Evolutionary conservation across 192 early-diverging fungal species (phyloP).

Genomic region (Dissophora ornata): DNA sequence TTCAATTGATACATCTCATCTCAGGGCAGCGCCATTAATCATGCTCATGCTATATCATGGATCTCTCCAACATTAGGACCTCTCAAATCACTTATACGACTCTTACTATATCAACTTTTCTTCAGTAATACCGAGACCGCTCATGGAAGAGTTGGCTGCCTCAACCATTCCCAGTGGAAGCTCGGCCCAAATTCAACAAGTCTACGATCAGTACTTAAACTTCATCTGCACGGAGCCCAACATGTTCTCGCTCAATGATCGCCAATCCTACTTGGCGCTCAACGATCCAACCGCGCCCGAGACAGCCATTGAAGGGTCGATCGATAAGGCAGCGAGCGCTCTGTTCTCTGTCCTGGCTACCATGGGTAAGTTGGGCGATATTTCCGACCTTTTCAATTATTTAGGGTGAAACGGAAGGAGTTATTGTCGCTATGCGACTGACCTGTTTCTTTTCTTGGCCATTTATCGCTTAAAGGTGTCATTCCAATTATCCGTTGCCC

Average conservation of each 20-base stretch:
- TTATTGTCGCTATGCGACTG: too few species aligned
- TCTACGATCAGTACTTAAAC: slow-evolving; percentile 98
- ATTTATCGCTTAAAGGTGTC: slow-evolving; percentile 70
- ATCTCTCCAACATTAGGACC: too few species aligned
- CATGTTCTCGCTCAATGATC: slow-evolving; percentile 92
- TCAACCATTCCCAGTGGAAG: slow-evolving; percentile 78
- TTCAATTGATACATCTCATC: too few species aligned
- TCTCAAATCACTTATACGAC: slow-evolving; percentile 91
- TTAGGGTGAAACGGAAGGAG: too few species aligned
- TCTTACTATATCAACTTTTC: slow-evolving; percentile 97
- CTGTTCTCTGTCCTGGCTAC: slow-evolving; percentile 95
- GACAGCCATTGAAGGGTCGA: slow-evolving; percentile 78
- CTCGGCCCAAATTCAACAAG: slow-evolving; percentile 86
- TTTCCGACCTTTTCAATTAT: too few species aligned
- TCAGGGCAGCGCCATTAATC: too few species aligned
- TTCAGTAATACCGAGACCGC: slow-evolving; percentile 82
- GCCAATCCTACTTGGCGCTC: slow-evolving; percentile 80
- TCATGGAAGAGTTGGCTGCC: slow-evolving; percentile 96
- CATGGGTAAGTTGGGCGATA: slow-evolving; percentile 75
- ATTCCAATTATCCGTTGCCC: slow-evolving; percentile 94
- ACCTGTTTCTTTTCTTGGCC: too few species aligned
- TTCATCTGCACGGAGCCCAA: slow-evolving; percentile 91
- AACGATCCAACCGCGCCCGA: slow-evolving; percentile 89
- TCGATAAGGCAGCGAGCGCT: slow-evolving; percentile 81
- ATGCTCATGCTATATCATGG: background rate